These are phyloP conservation scores for Ceratocystis lukuohia DNA, from an alignment of 2,329 filamentous ascomycete species.

Conservation along the genomic window DNA sequence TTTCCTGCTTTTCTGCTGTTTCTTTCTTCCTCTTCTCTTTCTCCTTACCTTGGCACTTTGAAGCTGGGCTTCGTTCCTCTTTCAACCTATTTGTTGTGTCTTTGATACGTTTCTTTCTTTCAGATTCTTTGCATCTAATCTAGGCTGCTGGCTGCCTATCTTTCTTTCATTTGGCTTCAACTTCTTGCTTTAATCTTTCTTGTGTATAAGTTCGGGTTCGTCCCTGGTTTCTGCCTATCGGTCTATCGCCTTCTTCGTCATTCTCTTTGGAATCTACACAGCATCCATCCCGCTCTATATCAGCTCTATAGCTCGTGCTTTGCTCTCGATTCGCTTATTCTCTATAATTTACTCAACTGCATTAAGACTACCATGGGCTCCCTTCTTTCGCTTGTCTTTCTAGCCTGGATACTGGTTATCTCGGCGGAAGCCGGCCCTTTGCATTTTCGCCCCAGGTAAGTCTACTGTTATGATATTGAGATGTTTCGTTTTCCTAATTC, in stretches of 20 bases:
- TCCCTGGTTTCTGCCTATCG: neutral
- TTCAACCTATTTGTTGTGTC: slow-evolving; percentile 4
- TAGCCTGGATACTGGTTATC: neutral
- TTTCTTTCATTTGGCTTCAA: too few species aligned
- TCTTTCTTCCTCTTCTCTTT: neutral
- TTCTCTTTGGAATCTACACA: neutral
- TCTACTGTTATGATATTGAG: neutral
- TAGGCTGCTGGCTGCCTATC: neutral
- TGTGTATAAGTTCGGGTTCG: neutral
- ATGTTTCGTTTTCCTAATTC: neutral
- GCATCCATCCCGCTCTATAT: neutral
- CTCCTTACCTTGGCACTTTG: neutral
- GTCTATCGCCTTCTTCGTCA: neutral
- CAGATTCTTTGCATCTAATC: neutral
- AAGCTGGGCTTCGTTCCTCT: neutral
- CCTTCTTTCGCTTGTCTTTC: neutral
- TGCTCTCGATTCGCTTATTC: neutral
- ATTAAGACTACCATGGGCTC: neutral
- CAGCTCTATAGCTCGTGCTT: neutral
- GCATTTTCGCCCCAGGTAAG: neutral
- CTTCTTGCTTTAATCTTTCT: neutral
- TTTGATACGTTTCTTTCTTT: neutral
- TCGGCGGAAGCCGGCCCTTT: neutral
- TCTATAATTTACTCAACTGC: neutral
- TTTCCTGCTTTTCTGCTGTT: neutral